These are phyloP conservation scores for Mycena amicta DNA, from an alignment of 768 basidiomycete genomes.

Conservation along the genomic window DNA sequence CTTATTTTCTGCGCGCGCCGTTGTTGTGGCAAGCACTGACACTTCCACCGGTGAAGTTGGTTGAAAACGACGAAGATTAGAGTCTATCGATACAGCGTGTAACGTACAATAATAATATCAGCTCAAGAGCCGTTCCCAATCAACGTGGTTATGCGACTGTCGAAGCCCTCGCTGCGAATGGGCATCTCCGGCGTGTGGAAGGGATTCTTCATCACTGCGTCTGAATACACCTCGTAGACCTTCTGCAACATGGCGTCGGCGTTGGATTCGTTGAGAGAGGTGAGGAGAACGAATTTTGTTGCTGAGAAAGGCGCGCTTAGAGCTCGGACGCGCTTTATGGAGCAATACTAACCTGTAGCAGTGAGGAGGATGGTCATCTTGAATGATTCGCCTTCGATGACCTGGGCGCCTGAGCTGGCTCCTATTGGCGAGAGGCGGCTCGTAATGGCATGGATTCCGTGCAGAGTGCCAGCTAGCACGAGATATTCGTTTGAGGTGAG, in stretches of 20 bases:
- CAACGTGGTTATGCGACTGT: conserved; percentile 64
- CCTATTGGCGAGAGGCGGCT: conserved; percentile 85
- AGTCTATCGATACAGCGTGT: not conserved
- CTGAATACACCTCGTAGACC: conserved; percentile 92
- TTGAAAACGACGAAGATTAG: conserved; percentile 5
- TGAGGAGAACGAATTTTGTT: conserved; percentile 93
- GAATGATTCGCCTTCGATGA: conserved; percentile 96
- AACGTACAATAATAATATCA: not conserved
- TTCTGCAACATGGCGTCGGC: conserved; percentile 75
- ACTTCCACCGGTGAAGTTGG: not conserved
- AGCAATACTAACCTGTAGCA: conserved; percentile 93
- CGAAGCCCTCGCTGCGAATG: conserved; percentile 89
- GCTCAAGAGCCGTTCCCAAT: conserved; percentile 45
- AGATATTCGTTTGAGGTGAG: conserved; percentile 94
- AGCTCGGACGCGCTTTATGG: too few relatives aligned
- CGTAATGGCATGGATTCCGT: conserved; percentile 99
- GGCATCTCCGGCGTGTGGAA: conserved; percentile 99
- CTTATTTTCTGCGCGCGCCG: not conserved
- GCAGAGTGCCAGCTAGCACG: conserved; percentile 93
- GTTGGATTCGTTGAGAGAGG: conserved; percentile 73
- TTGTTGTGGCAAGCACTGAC: conserved; percentile 8
- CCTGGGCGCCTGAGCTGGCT: conserved; percentile 82
- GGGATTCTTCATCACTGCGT: conserved; percentile 98
- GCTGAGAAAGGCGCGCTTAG: too few relatives aligned
- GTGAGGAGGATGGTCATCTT: conserved; percentile 92